Evolutionary conservation across 768 basidiomycete species (phyloP), one percentile per base, ranked within the genome.

Genomic region (Suillus cothurnatus): DNA sequence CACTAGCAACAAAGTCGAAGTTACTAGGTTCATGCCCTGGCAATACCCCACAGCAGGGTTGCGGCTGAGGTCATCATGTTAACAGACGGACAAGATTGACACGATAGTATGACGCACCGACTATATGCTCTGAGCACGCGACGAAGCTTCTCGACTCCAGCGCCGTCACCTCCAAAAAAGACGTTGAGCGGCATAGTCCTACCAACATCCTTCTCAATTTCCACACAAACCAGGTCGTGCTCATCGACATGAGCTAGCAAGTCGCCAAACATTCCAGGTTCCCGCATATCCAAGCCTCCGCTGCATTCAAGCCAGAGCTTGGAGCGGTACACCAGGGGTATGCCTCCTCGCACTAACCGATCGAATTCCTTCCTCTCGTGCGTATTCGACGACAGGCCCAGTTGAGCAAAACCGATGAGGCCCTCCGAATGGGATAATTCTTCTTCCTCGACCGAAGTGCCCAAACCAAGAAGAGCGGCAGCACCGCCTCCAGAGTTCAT

Each of bases 101-200:
- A 26, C 41, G 19, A 32, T 36, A 11, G 38, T 19, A 11, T 21
- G 38, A 59, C 92, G 73, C 64, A 94, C 96, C 93, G 87, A 73
- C 95, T 95, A 76, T 97, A 99, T 0, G 96, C 97, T 56, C 84
- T 86, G 78, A 99, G 81, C 43, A 99, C 94, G 68, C 95, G 84
- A 61, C 96, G 82, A 63, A 99, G 78, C 78, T 99, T 99, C 60
- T 89, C 86, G 15, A 98, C 95, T 3, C 97, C 97, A 0, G 89
- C 93, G 0, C 97, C 97, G 76, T 97, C 95, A 0, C 97, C 95
- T 0, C 95, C 97, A 79, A 98, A 99, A 81, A 97, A 99, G 36
- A 99, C 86, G 72, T 97, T 97, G 52, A 94, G 78, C 0, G 96
- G 95, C 91, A 97, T 91, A 71, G 95, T 93, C 82, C 91, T 78